Conservation (phyloP, 257 asterid genomes). For the Gentiana dahurica region DNA sequence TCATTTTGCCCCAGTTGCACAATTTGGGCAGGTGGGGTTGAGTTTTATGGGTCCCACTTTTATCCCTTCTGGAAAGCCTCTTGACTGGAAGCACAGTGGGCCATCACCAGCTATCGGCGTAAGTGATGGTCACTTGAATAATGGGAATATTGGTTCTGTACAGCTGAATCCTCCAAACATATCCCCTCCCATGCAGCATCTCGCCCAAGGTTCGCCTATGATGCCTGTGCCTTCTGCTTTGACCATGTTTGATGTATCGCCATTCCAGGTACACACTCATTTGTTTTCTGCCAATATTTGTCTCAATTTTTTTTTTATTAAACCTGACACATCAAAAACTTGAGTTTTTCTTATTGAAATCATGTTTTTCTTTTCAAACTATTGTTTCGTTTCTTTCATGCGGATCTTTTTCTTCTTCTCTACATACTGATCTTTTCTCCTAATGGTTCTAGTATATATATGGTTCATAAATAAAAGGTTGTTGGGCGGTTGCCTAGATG, state of each 20-base stretch:
- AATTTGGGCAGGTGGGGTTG: conserved; percentile 92
- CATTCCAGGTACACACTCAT: conserved; percentile 58
- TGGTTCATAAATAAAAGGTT: too few relatives aligned
- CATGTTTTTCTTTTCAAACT: neutral
- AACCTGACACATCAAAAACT: neutral
- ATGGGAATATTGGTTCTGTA: conserved; percentile 32
- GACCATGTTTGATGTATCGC: conserved; percentile 83
- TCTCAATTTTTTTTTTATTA: neutral
- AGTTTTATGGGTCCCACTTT: conserved; percentile 94
- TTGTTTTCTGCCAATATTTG: too few relatives aligned
- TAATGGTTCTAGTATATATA: neutral
- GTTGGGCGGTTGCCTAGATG: too few relatives aligned
- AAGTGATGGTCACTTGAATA: conserved; percentile 55
- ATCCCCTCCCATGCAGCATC: conserved; percentile 60
- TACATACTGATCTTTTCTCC: neutral
- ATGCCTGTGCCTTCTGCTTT: conserved; percentile 72
- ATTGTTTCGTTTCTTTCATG: neutral
- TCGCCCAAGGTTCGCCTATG: conserved; percentile 83
- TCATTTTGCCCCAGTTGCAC: conserved; percentile 98
- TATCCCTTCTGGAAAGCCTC: conserved; percentile 86
- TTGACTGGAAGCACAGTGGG: conserved; percentile 76
- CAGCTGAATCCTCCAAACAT: conserved; percentile 53
- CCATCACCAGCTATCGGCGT: conserved; percentile 43
- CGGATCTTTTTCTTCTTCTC: too few relatives aligned
- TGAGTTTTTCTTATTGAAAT: neutral